phyloP scores from a whole-genome alignment of 768 basidiomycete genomes.

The Mycena kentingensis region DNA sequence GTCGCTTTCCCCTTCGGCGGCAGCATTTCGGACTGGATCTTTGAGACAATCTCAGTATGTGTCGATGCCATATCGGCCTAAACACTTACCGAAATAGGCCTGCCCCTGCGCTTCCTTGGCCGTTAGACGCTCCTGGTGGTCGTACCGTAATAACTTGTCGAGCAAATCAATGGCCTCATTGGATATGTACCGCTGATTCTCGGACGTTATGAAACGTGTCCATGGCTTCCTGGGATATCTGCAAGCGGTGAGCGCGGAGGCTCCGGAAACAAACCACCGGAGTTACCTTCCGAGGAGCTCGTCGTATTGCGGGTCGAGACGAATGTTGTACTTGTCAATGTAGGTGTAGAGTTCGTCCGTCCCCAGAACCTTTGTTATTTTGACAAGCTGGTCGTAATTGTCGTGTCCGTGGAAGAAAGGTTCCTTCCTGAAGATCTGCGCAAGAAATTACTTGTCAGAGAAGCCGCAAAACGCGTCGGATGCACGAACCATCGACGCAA shows the following conservation, averaged over 20 bases:
- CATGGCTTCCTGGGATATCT: conserved; percentile 95
- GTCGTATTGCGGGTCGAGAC: conserved; percentile 94
- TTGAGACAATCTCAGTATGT: conserved; percentile 23
- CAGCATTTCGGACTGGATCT: conserved; percentile 71
- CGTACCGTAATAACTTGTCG: conserved; percentile 93
- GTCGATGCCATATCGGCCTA: conserved; percentile 12
- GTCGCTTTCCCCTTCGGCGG: conserved; percentile 67
- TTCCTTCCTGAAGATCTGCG: conserved; percentile 96
- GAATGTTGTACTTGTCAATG: conserved; percentile 93
- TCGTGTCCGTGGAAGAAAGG: conserved; percentile 99
- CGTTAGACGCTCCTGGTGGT: conserved; percentile 95
- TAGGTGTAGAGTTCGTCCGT: conserved; percentile 94
- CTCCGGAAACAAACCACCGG: background rate
- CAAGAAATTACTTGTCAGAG: conserved; percentile 11
- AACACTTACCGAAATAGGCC: conserved; percentile 79
- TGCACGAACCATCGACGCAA: conserved; percentile 88
- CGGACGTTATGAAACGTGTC: conserved; percentile 92
- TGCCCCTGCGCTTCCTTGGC: conserved; percentile 92
- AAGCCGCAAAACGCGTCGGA: conserved; percentile 8
- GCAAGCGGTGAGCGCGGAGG: conserved; percentile 13
- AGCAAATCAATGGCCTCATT: conserved; percentile 97
- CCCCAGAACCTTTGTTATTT: conserved; percentile 96
- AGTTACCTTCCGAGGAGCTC: conserved; percentile 84
- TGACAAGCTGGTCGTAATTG: conserved; percentile 97
- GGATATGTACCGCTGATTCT: conserved; percentile 94